Base-by-base conservation (phyloP, 495 filamentous ascomycete species). In the Aspergillus ostianus region DNA sequence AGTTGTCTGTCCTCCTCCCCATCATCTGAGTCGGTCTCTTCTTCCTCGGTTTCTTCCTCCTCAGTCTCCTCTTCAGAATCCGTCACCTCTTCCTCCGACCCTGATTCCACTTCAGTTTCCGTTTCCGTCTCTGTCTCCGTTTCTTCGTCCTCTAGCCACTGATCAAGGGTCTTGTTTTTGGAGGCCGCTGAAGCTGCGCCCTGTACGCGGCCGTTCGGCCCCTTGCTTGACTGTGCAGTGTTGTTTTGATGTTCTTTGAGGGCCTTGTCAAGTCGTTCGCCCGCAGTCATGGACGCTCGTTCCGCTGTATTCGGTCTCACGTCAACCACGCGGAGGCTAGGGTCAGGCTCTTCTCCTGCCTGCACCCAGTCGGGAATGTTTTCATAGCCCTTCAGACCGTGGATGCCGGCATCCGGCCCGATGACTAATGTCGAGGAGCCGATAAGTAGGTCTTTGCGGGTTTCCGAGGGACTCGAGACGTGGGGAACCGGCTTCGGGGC, bases 401-500 rank as follows among this genome's bases (percentile, higher is more conserved):
- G 85, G 44, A 87, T 67, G 7, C 86, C 87, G 15, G 85, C 86
- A 20, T 88, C 89, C 7, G 86, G 84, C 0, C 90, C 94, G 5
- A 97, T 73, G 2, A 96, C 87, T 12, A 98, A 82, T 36, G 91
- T 91, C 5, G 92, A 85, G 4, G 90, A 92, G 19, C 94, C 94
- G 3, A 98, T 80, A 0, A 85, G 79, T 23, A 90, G 87, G 20
- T 85, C 87, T 52, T 87, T 88, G 7, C 92, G 82, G 3, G 84
- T 85, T 57, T 93, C 90, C 2, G 89, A 92, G 4, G 94, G 93
- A 57, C 88, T 93, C 0, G 91, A 90, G 0, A 88, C 84, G 50
- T 94, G 89, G 1, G 94, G 94, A 0, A 92, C 91, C 0, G 94
- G 93, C 69, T 98, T 98, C 0, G 94, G 94, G 2, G 94, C 94